Percentiles rank a stretch among this genome's conserved stretches.
phyloP scores from a whole-genome alignment of 306 rosid genomes.

The Lathyrus sativus region DNA sequence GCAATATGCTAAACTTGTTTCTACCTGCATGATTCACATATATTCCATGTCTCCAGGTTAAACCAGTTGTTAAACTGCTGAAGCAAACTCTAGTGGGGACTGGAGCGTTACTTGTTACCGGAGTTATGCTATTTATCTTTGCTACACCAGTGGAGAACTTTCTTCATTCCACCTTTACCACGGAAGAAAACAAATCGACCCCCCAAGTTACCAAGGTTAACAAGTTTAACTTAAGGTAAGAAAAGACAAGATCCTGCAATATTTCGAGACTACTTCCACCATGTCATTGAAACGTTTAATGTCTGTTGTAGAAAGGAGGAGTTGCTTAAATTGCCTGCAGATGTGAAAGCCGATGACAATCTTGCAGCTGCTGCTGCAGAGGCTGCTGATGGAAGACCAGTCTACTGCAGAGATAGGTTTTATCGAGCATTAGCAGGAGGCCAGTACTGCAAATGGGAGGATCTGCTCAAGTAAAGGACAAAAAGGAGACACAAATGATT shows the following conservation, averaged over 20 bases:
- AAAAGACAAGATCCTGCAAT: conserved; percentile 34
- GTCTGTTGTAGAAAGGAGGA: conserved; percentile 73
- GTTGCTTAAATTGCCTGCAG: conserved; percentile 81
- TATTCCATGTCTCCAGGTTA: conserved; percentile 63
- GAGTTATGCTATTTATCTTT: conserved; percentile 73
- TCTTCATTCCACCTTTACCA: conserved; percentile 52
- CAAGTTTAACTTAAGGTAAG: conserved; percentile 71
- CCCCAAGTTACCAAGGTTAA: conserved; percentile 52
- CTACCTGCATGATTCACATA: conserved; percentile 27
- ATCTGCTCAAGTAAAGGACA: conserved; percentile 61
- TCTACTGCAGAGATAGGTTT: conserved; percentile 93
- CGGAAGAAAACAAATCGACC: conserved; percentile 49
- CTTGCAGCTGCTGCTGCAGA: conserved; percentile 97
- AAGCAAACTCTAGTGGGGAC: conserved; percentile 95
- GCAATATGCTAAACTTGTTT: conserved; percentile 26
- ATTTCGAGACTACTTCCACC: conserved; percentile 8
- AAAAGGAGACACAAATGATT: conserved; percentile 20
- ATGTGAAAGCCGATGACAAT: conserved; percentile 77
- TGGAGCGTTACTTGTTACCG: conserved; percentile 85
- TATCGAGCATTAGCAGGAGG: conserved; percentile 98
- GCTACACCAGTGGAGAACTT: conserved; percentile 84
- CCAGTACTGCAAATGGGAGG: conserved; percentile 98
- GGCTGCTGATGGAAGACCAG: conserved; percentile 98
- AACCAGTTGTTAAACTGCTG: conserved; percentile 85
- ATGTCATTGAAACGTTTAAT: conserved; percentile 22